Conservation (phyloP, 139 green algal species). For the Chlamydomonas sp. region DNA sequence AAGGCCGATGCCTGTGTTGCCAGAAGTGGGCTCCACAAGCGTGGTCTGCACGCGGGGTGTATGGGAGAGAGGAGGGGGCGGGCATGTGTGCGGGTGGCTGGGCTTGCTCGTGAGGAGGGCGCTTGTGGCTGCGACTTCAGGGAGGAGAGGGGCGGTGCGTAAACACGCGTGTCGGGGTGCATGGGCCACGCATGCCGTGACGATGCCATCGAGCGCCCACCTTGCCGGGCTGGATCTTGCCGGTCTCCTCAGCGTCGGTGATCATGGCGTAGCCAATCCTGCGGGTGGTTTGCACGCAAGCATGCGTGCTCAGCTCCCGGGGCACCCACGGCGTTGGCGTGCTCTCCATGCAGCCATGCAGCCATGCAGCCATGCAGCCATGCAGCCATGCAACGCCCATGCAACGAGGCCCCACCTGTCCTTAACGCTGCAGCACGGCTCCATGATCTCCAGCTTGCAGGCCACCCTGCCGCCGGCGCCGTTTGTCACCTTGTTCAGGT, state of each 20-base stretch:
- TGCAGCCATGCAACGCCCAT: not conserved
- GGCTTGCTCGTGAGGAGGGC: too few relatives aligned
- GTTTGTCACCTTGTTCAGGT: conserved; percentile 70
- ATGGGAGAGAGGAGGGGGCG: not conserved
- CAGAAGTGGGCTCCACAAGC: conserved; percentile 84
- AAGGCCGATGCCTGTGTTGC: conserved; percentile 82
- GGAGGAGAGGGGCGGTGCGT: too few relatives aligned
- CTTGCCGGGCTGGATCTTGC: conserved; percentile 82
- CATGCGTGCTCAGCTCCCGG: not conserved
- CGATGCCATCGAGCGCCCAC: too few relatives aligned
- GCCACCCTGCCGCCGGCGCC: conserved; percentile 52
- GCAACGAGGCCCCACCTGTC: conserved; percentile 42
- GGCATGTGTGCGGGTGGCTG: not conserved
- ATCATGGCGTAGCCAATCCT: conserved; percentile 95
- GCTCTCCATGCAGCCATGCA: not conserved
- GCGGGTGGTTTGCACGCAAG: not conserved
- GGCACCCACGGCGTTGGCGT: too few relatives aligned
- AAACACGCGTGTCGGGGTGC: not conserved
- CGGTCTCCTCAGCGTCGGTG: conserved; percentile 72
- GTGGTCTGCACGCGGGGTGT: conserved; percentile 49
- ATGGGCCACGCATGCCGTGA: too few relatives aligned
- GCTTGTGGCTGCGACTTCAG: too few relatives aligned
- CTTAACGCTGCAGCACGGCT: conserved; percentile 79
- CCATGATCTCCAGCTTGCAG: conserved; percentile 87
- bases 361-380: not conserved